Base-by-base conservation (phyloP, 805 yeast genomes). In the Lipomyces starkeyi region DNA sequence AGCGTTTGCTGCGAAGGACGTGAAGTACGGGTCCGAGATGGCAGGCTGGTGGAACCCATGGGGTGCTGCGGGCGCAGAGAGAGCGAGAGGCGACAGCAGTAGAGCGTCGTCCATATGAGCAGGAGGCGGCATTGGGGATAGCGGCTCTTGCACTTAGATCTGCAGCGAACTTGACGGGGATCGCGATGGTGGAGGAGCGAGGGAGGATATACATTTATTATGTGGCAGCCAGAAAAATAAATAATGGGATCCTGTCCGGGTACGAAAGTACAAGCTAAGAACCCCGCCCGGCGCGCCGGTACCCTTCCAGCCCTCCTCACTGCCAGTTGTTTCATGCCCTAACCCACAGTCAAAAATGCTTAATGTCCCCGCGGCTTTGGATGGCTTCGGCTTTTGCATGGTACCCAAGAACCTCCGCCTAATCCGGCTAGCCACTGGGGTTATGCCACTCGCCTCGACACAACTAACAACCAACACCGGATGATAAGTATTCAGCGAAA, bases 91-190 rank as follows among this genome's bases (percentile, higher is more conserved):
- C 49, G 49, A 43, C 20, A 43, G 49, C 49, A 43, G 49, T n/a
- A 43, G 49, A n/a, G 22, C 49, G 49, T 43, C 49, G 49, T 43
- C 49, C 49, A 43, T 43, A 43, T 43, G 49, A 43, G 49, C 22
- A 43, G 49, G 22, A 43, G 20, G 20, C 3, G 49, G 49, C 49
- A 43, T 43, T 43, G 2, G 20, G 20, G 49, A n/a, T 17, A 37
- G 40, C 1, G 3, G 17, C 40, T 11, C 40, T 43, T 17, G 22
- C 49, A 43, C 49, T 43, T 43, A 2, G 22, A 17, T 8, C 49
- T n/a, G 22, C 22, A 43, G 49, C 22, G 49, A n/a, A n/a, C 8
- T n/a, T 14, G 40, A 17, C n/a, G 25, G 3, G 9, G 20, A 17
- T 43, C 49, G 49, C 49, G 49, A 37, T 37, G 17, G 43, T 13